Evolutionary conservation across 805 yeast species (phyloP).

Genomic region (Myxozyma sirexii): DNA sequence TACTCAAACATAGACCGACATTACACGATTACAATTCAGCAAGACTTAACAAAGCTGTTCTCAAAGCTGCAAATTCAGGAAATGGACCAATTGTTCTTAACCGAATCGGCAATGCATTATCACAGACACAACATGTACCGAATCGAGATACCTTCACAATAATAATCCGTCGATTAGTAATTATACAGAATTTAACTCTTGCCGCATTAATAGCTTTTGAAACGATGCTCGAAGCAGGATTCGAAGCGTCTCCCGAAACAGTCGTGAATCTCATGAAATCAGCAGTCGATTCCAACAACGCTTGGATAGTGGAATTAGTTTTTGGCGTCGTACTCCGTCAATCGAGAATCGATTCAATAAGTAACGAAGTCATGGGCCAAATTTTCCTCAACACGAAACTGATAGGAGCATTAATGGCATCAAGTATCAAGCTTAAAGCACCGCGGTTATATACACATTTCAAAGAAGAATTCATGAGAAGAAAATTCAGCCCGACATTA

Average conservation of each 20-base stretch:
- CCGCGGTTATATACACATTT: conserved; percentile 13
- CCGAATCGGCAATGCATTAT: conserved; percentile 1
- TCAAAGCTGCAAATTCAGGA: background rate
- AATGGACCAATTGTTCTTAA: conserved; percentile 5
- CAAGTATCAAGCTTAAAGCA: conserved; percentile 13
- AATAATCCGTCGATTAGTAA: conserved; percentile 35
- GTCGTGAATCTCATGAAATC: conserved; percentile 10
- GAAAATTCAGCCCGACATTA: conserved; percentile 14
- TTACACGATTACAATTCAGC: background rate
- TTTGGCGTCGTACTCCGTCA: conserved; percentile 8
- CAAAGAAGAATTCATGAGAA: conserved; percentile 16
- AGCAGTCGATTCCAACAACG: conserved; percentile 7
- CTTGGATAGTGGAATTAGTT: conserved; percentile 9
- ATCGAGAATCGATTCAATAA: background rate
- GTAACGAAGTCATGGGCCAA: conserved; percentile 4
- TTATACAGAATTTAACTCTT: conserved; percentile 15
- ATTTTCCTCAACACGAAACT: conserved; percentile 14
- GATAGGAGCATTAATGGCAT: conserved; percentile 17
- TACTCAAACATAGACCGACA: background rate
- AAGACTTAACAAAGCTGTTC: background rate
- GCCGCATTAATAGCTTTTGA: conserved; percentile 25
- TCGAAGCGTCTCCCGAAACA: conserved; percentile 14
- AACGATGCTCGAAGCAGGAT: conserved; percentile 21
- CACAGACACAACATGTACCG: conserved; percentile 27
- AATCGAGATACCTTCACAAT: conserved; percentile 36